Evolutionary conservation across 441 rosid species (phyloP).

Genomic region (Melastoma candidum): DNA sequence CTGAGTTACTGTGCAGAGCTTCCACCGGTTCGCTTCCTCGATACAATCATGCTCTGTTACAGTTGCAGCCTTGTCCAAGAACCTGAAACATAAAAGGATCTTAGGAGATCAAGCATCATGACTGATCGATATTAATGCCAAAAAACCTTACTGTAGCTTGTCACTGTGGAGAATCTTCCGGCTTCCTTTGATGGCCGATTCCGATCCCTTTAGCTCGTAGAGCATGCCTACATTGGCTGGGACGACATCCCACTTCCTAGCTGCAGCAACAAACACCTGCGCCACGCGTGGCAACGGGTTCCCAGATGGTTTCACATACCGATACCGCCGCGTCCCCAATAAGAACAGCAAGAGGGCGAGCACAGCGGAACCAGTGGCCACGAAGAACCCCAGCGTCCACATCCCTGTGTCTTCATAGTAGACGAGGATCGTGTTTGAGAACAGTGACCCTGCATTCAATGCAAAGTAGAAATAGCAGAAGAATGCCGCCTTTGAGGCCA

Average conservation of each 20-base stretch:
- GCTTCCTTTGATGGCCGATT: conserved; percentile 85
- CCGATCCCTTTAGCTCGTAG: conserved; percentile 61
- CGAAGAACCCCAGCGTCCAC: conserved; percentile 74
- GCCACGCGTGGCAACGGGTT: conserved; percentile 80
- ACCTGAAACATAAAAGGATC: conserved; percentile 21
- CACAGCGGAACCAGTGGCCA: conserved; percentile 52
- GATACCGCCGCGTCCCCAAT: conserved; percentile 33
- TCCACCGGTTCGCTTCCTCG: conserved; percentile 37
- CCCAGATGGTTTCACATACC: conserved; percentile 53
- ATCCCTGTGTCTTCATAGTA: conserved; percentile 65
- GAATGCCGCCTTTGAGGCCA: conserved; percentile 42
- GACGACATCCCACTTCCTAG: conserved; percentile 38
- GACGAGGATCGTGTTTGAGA: conserved; percentile 78
- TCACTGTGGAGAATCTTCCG: conserved; percentile 73
- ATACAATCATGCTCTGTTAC: conserved; percentile 37
- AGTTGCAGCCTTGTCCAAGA: conserved; percentile 89
- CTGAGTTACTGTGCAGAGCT: conserved; percentile 82
- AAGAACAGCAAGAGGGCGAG: conserved; percentile 40
- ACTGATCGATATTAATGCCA: background rate
- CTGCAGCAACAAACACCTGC: conserved; percentile 67
- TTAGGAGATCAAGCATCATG: no score
- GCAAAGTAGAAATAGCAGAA: conserved; percentile 84
- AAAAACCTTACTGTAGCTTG: conserved; percentile 33
- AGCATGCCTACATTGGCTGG: conserved; percentile 30
- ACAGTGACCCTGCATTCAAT: conserved; percentile 66